Evolutionary conservation across 345 rosid genomes (phyloP).

Genomic region (Gossypium mustelinum): DNA sequence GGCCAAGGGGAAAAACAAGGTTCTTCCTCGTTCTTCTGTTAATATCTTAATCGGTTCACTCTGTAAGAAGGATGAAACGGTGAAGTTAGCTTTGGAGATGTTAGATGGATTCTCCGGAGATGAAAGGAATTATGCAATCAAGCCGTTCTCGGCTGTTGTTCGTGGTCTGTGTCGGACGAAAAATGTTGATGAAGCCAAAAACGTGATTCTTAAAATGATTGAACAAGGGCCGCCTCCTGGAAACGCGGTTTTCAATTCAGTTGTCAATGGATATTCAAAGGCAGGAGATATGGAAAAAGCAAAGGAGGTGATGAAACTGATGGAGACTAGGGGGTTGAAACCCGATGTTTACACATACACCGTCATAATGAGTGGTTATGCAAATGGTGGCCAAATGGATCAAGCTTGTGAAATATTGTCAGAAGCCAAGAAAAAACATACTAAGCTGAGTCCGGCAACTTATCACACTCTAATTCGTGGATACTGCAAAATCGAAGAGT

Average conservation of each 20-base stretch:
- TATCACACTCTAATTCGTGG: slow-evolving; percentile 81
- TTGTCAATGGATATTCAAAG: slow-evolving; percentile 54
- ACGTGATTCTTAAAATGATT: slow-evolving; percentile 62
- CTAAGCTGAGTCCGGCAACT: slow-evolving; percentile 56
- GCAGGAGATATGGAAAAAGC: slow-evolving; percentile 54
- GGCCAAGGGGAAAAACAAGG: slow-evolving; percentile 43
- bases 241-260: slow-evolving; percentile 60
- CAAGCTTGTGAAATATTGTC: slow-evolving; percentile 51
- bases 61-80: slow-evolving; percentile 53
- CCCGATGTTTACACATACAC: slow-evolving; percentile 80
- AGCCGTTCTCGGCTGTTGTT: slow-evolving; percentile 67
- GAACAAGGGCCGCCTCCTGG: slow-evolving; percentile 80
- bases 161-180: slow-evolving; percentile 60
- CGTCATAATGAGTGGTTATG: slow-evolving; percentile 72
- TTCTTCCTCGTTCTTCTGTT: slow-evolving; percentile 41
- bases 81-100: slow-evolving; percentile 51
- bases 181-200: slow-evolving; percentile 52
- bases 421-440: slow-evolving; percentile 73
- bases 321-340: slow-evolving; percentile 71
- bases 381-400: slow-evolving; percentile 65
- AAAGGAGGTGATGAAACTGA: slow-evolving; percentile 47
- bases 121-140: slow-evolving; percentile 49
- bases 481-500: slow-evolving; percentile 71
- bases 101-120: slow-evolving; percentile 47
- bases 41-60: slow-evolving; percentile 47